phyloP scores from a whole-genome alignment of 345 rosid genomes.

The Raphanus raphanistrum region DNA sequence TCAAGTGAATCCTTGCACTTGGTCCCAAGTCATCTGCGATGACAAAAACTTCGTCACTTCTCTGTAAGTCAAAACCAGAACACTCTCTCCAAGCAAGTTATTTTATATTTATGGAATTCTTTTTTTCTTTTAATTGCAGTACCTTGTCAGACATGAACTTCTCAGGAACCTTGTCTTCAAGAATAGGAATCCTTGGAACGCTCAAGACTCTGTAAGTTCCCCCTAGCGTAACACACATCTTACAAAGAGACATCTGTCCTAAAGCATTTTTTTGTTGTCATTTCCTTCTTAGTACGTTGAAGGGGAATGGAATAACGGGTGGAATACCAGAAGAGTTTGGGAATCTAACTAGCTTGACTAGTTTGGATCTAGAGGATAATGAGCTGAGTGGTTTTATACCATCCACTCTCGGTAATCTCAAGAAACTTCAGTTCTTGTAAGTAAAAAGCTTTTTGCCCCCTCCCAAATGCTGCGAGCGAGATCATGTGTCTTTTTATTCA shows the following conservation, averaged over 20 bases:
- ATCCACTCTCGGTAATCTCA: slow-evolving; percentile 73
- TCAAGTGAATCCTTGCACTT: slow-evolving; percentile 91
- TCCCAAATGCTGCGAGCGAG: background rate
- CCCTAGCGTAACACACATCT: background rate
- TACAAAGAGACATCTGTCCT: background rate
- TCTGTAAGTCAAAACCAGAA: slow-evolving; percentile 56
- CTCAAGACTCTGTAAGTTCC: slow-evolving; percentile 75
- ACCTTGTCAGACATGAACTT: slow-evolving; percentile 77
- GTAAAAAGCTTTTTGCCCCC: slow-evolving; percentile 32
- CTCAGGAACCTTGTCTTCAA: slow-evolving; percentile 72
- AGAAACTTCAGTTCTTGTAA: slow-evolving; percentile 91
- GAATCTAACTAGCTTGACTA: slow-evolving; percentile 73
- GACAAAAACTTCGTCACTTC: slow-evolving; percentile 53
- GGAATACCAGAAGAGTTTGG: slow-evolving; percentile 86
- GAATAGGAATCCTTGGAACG: slow-evolving; percentile 56
- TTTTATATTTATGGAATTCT: background rate
- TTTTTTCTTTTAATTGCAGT: slow-evolving; percentile 42
- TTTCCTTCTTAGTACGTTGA: slow-evolving; percentile 63
- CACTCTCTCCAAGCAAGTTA: too few species aligned
- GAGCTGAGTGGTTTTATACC: slow-evolving; percentile 79
- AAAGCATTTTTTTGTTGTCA: background rate
- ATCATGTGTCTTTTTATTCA: slow-evolving; percentile 12
- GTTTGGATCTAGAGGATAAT: slow-evolving; percentile 90
- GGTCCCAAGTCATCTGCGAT: slow-evolving; percentile 81
- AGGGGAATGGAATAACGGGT: slow-evolving; percentile 87